These are phyloP conservation scores for Xylariaceae sp. DNA, from an alignment of 2,329 filamentous ascomycete genomes.

Conservation along the genomic window DNA sequence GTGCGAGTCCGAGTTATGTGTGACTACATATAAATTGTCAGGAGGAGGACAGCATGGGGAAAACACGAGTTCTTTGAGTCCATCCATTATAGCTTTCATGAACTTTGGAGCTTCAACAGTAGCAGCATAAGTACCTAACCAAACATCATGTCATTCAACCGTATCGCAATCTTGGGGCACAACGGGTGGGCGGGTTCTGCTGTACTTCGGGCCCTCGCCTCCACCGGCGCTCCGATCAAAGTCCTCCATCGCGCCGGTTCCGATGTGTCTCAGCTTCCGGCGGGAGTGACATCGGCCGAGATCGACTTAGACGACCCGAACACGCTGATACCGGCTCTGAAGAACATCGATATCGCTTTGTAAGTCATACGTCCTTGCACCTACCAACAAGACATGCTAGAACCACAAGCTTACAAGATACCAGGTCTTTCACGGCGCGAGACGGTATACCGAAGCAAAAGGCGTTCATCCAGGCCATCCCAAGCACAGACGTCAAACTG, in stretches of 20 bases:
- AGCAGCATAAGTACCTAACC: no score
- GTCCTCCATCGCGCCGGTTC: constrained; percentile 28
- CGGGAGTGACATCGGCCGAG: constrained; percentile 13
- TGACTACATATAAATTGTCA: no score
- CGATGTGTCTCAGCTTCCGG: constrained; percentile 23
- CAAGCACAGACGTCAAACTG: constrained; percentile 25
- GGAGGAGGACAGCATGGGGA: no score
- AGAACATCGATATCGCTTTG: constrained; percentile 26
- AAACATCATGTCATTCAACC: constrained; percentile 26
- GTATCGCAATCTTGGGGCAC: constrained; percentile 30
- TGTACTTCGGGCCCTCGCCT: constrained; percentile 23
- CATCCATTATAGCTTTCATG: no score
- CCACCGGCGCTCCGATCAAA: constrained; percentile 26
- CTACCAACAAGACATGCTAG: constrained; percentile 3
- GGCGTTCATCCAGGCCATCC: constrained; percentile 28
- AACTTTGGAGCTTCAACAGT: no score
- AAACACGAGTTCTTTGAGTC: no score
- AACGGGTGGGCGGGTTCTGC: constrained; percentile 27
- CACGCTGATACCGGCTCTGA: constrained; percentile 18
- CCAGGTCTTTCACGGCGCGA: constrained; percentile 26
- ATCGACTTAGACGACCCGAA: constrained; percentile 20
- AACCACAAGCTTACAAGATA: no score
- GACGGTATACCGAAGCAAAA: constrained; percentile 24
- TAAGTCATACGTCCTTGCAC: constrained; percentile 5
- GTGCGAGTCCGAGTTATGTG: no score